Evolutionary conservation across 2,329 filamentous ascomycete species (phyloP).

Genomic region (Endothia cerciana): DNA sequence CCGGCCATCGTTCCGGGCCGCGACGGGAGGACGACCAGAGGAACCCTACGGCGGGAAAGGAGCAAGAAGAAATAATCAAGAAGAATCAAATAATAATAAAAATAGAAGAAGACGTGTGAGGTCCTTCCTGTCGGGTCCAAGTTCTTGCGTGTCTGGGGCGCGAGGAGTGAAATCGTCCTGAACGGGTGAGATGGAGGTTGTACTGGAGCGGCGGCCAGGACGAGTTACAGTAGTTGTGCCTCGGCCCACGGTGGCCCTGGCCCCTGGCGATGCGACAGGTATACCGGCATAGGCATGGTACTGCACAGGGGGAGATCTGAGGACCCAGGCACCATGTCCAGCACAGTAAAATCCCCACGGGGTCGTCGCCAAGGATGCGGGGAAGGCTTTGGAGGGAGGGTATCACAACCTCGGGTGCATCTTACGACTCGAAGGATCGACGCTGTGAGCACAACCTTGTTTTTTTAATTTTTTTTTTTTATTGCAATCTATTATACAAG

Average conservation of each 20-base stretch:
- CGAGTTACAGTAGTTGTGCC: slow-evolving; percentile 10
- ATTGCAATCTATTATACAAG: background rate
- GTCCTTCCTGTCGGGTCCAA: too few species aligned
- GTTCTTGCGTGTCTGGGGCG: background rate
- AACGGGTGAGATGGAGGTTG: background rate
- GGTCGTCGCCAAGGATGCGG: background rate
- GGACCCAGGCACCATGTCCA: too few species aligned
- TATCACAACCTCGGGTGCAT: background rate
- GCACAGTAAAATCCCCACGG: background rate
- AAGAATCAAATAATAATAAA: too few species aligned
- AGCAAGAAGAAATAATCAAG: background rate
- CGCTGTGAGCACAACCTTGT: background rate
- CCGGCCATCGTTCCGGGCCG: slow-evolving; percentile 68
- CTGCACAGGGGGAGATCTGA: too few species aligned
- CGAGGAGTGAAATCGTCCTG: background rate
- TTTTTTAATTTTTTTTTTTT: background rate
- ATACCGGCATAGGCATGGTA: too few species aligned
- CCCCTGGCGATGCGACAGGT: too few species aligned
- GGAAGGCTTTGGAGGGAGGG: background rate
- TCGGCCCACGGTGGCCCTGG: background rate
- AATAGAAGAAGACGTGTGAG: too few species aligned
- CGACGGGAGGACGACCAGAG: too few species aligned
- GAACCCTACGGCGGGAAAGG: too few species aligned
- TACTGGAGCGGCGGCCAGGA: background rate
- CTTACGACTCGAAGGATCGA: background rate